Evolutionary conservation across 805 yeast genomes (phyloP).

Genomic region (Saturnispora dispora): DNA sequence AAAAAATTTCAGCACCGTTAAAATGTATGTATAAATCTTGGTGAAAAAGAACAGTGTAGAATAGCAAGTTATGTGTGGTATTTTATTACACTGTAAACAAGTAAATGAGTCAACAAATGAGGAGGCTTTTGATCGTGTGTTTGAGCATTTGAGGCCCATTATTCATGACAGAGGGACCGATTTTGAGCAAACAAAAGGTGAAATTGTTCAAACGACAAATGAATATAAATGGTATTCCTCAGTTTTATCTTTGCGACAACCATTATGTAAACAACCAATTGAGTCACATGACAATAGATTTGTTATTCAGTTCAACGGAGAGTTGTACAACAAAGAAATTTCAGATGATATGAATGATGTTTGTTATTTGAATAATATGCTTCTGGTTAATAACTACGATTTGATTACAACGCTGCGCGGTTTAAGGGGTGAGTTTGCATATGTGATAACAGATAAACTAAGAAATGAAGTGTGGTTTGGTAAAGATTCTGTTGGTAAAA

Average conservation of each 20-base stretch:
- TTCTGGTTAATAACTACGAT: slow-evolving; percentile 22
- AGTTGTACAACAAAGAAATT: slow-evolving; percentile 60
- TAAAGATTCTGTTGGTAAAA: slow-evolving; percentile 72
- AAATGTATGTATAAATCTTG: background rate
- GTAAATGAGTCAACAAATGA: background rate
- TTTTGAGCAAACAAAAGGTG: slow-evolving; percentile 29
- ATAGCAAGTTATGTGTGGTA: slow-evolving; percentile 44
- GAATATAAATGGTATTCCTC: slow-evolving; percentile 46
- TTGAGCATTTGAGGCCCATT: slow-evolving; percentile 33
- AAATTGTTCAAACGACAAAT: slow-evolving; percentile 9
- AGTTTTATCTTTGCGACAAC: slow-evolving; percentile 70
- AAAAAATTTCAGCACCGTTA: background rate
- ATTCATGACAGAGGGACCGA: slow-evolving; percentile 61
- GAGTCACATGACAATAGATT: slow-evolving; percentile 21
- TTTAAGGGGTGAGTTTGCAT: slow-evolving; percentile 82
- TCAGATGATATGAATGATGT: slow-evolving; percentile 50
- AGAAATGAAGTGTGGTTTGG: slow-evolving; percentile 55
- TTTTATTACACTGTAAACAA: slow-evolving; percentile 29
- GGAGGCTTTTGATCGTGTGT: slow-evolving; percentile 8
- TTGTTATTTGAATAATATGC: slow-evolving; percentile 32
- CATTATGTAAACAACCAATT: slow-evolving; percentile 71
- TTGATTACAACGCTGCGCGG: slow-evolving; percentile 33
- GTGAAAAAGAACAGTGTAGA: background rate
- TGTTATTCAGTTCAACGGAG: slow-evolving; percentile 82
- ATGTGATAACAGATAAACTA: slow-evolving; percentile 38